Evolutionary conservation across 148 eudicot genomes (phyloP), one percentile per base, ranked within the genome.

Genomic region (Camellia lanceoleosa): DNA sequence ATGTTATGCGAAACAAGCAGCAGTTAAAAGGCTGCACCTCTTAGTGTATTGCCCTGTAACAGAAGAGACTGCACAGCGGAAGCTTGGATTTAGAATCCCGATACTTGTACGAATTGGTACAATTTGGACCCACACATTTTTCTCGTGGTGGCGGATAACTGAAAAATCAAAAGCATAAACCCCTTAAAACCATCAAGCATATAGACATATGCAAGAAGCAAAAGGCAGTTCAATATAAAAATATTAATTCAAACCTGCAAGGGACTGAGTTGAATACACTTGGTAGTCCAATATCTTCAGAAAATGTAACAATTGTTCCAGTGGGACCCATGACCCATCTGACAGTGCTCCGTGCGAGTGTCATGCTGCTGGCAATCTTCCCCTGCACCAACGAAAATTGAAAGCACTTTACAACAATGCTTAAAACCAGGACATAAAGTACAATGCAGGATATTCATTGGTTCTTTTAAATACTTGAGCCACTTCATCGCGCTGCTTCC

Each of bases 81-180:
- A 89, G 90, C 46, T 88, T 89, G 2, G 90, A 86, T 83, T 84
- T 87, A 5, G 92, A 87, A 71, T 87, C 90, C 62, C 92, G 84
- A 79, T 89, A 89, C 87, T 86, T 89, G 89, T 87, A 89, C 49
- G 79, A 83, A 74, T 89, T 89, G 23, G 86, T 81, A 84, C 92
- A 89, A 65, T 82, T 81, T 54, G 92, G 92, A 23, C 90, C 92
- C 10, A 74, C 90, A 68, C 92, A 89, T 69, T 87, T 87, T 58
- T 89, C 92, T 1, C 92, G 90, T 0, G 92, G 89, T n/a, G 85
- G 84, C 76, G 92, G 89, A 82, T 89, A 89, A 62, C 92, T 89
- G 89, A 66, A 20, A 66, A 38, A 66, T 41, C 46, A 66, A 7
- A 63, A 63, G 9, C 10, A 23, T 3, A 64, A 62, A 64, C 5